Percentiles rank a stretch among this genome's conserved stretches.
Evolutionary conservation across 2,329 filamentous ascomycete species (phyloP).

Genomic region (Aspergillus carbonarius): DNA sequence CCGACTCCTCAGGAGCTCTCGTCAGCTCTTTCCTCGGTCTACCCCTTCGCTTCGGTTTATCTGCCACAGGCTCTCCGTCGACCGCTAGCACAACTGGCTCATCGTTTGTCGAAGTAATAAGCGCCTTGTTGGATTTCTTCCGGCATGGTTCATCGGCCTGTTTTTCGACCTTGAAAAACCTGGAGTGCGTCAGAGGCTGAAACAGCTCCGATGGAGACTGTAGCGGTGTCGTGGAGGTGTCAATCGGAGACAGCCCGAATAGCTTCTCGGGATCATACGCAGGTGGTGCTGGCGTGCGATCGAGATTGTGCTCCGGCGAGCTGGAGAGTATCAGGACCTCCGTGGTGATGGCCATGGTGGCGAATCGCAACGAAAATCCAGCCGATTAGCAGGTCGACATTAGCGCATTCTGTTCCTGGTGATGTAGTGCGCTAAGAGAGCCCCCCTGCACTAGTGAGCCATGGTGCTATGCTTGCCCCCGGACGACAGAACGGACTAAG

Average conservation of each 20-base stretch:
- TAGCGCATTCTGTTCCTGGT: not conserved
- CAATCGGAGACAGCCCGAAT: constrained; percentile 20
- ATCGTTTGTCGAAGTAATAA: constrained; percentile 11
- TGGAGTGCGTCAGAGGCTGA: constrained; percentile 23
- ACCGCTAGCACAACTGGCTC: constrained; percentile 9
- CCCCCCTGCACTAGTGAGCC: not conserved
- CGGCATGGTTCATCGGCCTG: constrained; percentile 1
- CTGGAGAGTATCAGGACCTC: constrained; percentile 44
- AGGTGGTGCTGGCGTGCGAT: constrained; percentile 31
- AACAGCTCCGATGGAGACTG: constrained; percentile 29
- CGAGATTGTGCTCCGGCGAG: constrained; percentile 37
- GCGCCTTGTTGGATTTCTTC: constrained; percentile 12
- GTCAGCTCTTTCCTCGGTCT: constrained; percentile 11
- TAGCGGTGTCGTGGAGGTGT: constrained; percentile 26
- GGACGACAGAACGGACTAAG: not conserved
- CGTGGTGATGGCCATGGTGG: constrained; percentile 39
- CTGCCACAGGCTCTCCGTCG: constrained; percentile 3
- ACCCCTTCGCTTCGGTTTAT: constrained; percentile 17
- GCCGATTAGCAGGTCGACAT: not conserved
- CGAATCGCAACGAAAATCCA: not conserved
- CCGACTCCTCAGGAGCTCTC: not conserved
- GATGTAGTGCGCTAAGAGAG: not conserved
- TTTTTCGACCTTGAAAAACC: constrained; percentile 24
- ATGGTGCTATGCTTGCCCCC: not conserved
- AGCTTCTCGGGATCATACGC: constrained; percentile 14